These are phyloP conservation scores for Saussurea involucrata DNA, from an alignment of 129 eudicot species.

Conservation along the genomic window DNA sequence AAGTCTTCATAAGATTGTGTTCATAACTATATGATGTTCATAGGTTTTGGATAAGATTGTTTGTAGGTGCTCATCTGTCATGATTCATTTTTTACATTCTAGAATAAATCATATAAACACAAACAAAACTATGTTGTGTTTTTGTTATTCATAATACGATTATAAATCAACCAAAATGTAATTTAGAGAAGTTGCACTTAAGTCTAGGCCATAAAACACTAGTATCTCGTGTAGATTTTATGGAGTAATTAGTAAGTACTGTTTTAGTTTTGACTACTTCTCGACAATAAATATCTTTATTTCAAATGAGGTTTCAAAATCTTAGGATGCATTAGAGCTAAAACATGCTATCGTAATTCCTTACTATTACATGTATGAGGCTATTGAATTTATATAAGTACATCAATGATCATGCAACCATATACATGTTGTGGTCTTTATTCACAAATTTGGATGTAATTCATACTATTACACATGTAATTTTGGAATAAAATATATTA, in stretches of 20 bases:
- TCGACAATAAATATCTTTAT: background rate
- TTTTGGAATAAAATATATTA: background rate
- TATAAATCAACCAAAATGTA: too few species aligned
- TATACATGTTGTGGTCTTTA: too few species aligned
- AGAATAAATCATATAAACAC: too few species aligned
- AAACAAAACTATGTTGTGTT: too few species aligned
- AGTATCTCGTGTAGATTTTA: background rate
- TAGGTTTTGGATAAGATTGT: too few species aligned
- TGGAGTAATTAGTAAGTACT: background rate
- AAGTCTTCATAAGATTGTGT: too few species aligned
- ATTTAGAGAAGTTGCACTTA: too few species aligned
- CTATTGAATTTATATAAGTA: background rate
- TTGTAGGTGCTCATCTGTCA: too few species aligned
- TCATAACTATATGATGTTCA: too few species aligned
- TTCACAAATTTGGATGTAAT: background rate
- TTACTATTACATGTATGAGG: background rate
- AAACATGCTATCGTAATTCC: background rate
- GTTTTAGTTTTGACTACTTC: background rate
- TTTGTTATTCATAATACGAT: too few species aligned
- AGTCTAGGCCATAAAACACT: background rate
- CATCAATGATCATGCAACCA: background rate
- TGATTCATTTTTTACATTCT: too few species aligned
- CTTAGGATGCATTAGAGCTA: background rate
- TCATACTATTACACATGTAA: background rate
- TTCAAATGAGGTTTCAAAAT: background rate